Evolutionary conservation across 1,284 basidiomycete genomes (phyloP).

Genomic region (Phylloporus sp.): DNA sequence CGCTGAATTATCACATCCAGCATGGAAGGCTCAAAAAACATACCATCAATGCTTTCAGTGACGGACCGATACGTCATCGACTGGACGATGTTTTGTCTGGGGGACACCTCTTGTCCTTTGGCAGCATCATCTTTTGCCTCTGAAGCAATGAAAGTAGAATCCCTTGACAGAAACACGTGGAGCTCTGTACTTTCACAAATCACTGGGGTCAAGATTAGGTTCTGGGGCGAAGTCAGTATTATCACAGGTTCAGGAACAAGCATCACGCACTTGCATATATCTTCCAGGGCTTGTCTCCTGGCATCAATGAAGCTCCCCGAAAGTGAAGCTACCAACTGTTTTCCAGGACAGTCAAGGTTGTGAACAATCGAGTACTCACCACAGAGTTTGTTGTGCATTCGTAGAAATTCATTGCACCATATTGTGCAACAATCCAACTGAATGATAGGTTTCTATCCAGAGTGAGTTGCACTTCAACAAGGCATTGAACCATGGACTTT

Average conservation of each 20-base stretch:
- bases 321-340: constrained; percentile 83
- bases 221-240: constrained; percentile 48
- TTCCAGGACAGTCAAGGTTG: constrained; percentile 86
- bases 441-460: constrained; percentile 74
- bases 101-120: constrained; percentile 48
- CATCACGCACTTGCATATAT: constrained; percentile 80
- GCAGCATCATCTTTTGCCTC: constrained; percentile 44
- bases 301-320: constrained; percentile 86
- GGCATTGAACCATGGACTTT: constrained; percentile 89
- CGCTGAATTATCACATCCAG: constrained; percentile 91
- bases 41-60: constrained; percentile 91
- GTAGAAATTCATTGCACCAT: constrained; percentile 96
- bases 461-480: constrained; percentile 88
- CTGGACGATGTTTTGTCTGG: constrained; percentile 77
- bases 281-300: constrained; percentile 81
- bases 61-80: constrained; percentile 88
- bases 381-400: constrained; percentile 83
- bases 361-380: constrained; percentile 73
- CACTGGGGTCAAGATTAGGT: constrained; percentile 69
- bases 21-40: constrained; percentile 93
- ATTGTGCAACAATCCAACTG: constrained; percentile 89
- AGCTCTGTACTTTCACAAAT: constrained; percentile 87
- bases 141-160: constrained; percentile 75
- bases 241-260: background rate
- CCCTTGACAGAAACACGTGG: constrained; percentile 85